A percentile compares a stretch with the other conserved stretches of the same genome.
These are phyloP conservation scores for Phytophthora pluvialis DNA, from an alignment of 352 stramenopile genomes.

Conservation along the genomic window DNA sequence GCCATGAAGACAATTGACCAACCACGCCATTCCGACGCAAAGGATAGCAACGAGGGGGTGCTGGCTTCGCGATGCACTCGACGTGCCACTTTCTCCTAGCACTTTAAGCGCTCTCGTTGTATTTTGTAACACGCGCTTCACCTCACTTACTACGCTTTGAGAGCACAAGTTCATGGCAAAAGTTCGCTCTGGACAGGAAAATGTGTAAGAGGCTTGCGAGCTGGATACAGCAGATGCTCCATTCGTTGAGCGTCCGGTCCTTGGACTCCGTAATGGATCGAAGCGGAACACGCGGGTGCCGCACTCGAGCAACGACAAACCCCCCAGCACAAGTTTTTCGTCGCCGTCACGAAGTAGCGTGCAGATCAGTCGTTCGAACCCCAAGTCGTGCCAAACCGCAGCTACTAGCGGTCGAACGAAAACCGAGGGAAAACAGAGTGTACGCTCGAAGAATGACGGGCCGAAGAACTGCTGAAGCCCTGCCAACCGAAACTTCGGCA, in stretches of 20 bases:
- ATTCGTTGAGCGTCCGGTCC: not conserved
- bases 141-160: slow-evolving; percentile 18
- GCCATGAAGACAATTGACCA: slow-evolving; percentile 51
- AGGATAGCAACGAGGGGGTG: slow-evolving; percentile 30
- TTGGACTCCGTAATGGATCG: slow-evolving; percentile 7
- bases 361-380: slow-evolving; percentile 32
- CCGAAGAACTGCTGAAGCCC: slow-evolving; percentile 48
- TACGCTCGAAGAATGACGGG: slow-evolving; percentile 37
- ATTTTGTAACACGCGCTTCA: slow-evolving; percentile 33
- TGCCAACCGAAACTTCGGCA: slow-evolving; percentile 50
- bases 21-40: slow-evolving; percentile 29
- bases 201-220: not conserved
- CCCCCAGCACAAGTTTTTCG: slow-evolving; percentile 41
- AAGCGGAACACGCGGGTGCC: slow-evolving; percentile 49
- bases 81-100: slow-evolving; percentile 31
- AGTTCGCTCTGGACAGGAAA: slow-evolving; percentile 7
- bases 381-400: slow-evolving; percentile 38
- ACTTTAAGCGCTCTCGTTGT: slow-evolving; percentile 38
- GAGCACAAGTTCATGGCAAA: slow-evolving; percentile 35
- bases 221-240: not conserved
- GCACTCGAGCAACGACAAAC: slow-evolving; percentile 47
- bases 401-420: slow-evolving; percentile 30
- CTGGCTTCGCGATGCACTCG: slow-evolving; percentile 28
- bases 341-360: slow-evolving; percentile 45
- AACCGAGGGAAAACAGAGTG: slow-evolving; percentile 32